Evolutionary conservation across 2,329 filamentous ascomycete species (phyloP), one percentile per base, ranked within the genome.

Genomic region (Lachnellula cervina): DNA sequence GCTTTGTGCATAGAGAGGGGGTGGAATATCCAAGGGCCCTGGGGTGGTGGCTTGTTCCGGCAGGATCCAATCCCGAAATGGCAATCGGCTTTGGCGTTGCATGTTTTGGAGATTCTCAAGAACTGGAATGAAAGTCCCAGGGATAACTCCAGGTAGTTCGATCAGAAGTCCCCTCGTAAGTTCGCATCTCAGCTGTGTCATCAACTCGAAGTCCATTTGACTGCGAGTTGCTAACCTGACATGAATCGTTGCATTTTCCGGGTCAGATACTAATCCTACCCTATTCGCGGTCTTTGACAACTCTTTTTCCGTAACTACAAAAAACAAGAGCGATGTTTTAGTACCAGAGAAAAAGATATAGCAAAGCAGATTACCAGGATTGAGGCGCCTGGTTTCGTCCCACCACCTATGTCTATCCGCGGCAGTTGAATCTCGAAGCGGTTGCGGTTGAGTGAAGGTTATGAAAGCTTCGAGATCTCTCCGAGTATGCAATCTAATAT

Each of bases 131-230:
- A 87, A 86, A 0, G 82, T 75, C 0, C 77, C 75, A 2, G 84
- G 69, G 1, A 87, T 65, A 7, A 86, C 71, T 0, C 79, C 79
- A 0, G 82, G 83, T 53, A 87, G 85, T 58, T 87, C 83, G 0
- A 86, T 73, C 0, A 87, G 42, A 21, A 44, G 17, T 13, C 42
- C 42, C 13, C 11, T 44, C 3, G 42, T 21, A 25, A 5, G 19
- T 6, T 25, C 42, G 11, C 42, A 44, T 44, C 42, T 17, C 42
- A 44, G 19, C 13, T 23, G 42, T 21, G 42, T 23, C 42, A 44
- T 44, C 16, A 21, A 23, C n/a, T 44, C 17, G 16, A 44, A 44
- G 19, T 44, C 42, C n/a, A 71, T 37, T 32, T 43, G 19, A 38
- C 19, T 48, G 5, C 25, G 32, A 19, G 14, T 32, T 23, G 25